Percentiles rank a stretch among this genome's conserved stretches.
phyloP scores from a whole-genome alignment of 805 yeast species.

The Zygoascus bituminiphila region DNA sequence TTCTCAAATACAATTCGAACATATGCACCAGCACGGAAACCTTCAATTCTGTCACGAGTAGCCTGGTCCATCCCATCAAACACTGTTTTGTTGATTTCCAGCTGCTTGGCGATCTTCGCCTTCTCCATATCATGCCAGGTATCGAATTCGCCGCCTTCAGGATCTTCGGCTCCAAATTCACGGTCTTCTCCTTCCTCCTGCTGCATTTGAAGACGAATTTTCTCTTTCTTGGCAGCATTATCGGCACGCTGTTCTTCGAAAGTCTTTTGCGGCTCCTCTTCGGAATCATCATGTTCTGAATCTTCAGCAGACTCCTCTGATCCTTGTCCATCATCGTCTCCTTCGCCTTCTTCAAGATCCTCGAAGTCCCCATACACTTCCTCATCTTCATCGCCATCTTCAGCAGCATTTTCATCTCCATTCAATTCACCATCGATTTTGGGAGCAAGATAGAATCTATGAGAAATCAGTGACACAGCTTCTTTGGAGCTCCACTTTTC shows the following conservation, averaged over 20 bases:
- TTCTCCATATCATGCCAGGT: constrained; percentile 98
- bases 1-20: constrained; percentile 78
- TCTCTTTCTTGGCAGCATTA: constrained; percentile 86
- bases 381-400: constrained; percentile 23
- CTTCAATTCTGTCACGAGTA: constrained; percentile 79
- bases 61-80: constrained; percentile 59
- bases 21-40: constrained; percentile 87
- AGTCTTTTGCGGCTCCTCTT: constrained; percentile 31
- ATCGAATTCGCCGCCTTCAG: constrained; percentile 67
- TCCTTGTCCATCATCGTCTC: constrained; percentile 23
- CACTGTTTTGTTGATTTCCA: constrained; percentile 78
- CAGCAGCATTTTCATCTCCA: constrained; percentile 20
- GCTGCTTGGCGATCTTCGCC: constrained; percentile 92
- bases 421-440: constrained; percentile 14
- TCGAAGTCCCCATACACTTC: constrained; percentile 36
- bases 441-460: constrained; percentile 19
- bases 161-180: constrained; percentile 69
- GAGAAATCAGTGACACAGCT: constrained; percentile 7
- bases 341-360: constrained; percentile 30
- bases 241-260: constrained; percentile 67
- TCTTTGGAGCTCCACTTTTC: constrained; percentile 18
- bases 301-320: constrained; percentile 26
- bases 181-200: constrained; percentile 65
- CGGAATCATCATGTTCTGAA: constrained; percentile 35
- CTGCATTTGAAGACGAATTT: constrained; percentile 81